Evolutionary conservation across 176 grass and related monocot genomes (phyloP).

Genomic region (Lolium multiflorum): DNA sequence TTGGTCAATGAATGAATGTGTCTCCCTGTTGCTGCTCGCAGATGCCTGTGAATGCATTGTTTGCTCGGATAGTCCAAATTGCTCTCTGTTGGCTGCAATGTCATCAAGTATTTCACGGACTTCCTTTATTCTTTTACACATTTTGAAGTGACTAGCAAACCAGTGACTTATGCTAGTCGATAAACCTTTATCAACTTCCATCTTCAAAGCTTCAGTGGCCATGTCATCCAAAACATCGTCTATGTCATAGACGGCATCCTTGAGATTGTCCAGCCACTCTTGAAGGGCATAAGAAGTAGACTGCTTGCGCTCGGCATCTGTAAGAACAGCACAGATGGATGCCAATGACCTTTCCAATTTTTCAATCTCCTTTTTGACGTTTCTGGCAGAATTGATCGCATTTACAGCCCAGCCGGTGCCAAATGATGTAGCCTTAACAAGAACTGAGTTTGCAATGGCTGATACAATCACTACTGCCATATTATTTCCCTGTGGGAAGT

Average conservation of each 20-base stretch:
- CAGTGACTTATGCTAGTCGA: neutral
- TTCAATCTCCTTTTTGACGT: neutral
- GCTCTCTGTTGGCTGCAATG: neutral
- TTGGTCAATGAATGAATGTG: neutral
- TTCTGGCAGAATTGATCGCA: neutral
- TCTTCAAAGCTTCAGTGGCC: neutral
- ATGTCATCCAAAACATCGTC: neutral
- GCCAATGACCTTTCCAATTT: constrained; percentile 10
- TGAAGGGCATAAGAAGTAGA: neutral
- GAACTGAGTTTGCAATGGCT: neutral
- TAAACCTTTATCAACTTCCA: neutral
- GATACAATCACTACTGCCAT: neutral
- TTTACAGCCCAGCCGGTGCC: neutral
- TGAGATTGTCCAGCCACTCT: neutral
- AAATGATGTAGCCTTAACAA: neutral
- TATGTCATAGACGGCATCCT: neutral
- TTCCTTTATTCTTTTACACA: neutral
- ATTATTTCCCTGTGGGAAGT: neutral
- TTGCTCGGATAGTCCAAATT: neutral
- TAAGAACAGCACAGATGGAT: neutral
- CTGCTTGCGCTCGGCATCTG: neutral
- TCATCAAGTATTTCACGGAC: constrained; percentile 13
- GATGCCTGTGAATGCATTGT: neutral
- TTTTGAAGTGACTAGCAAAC: neutral
- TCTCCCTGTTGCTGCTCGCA: neutral